Evolutionary conservation across 2,329 filamentous ascomycete species (phyloP).

Genomic region (Diaporthe sp.): DNA sequence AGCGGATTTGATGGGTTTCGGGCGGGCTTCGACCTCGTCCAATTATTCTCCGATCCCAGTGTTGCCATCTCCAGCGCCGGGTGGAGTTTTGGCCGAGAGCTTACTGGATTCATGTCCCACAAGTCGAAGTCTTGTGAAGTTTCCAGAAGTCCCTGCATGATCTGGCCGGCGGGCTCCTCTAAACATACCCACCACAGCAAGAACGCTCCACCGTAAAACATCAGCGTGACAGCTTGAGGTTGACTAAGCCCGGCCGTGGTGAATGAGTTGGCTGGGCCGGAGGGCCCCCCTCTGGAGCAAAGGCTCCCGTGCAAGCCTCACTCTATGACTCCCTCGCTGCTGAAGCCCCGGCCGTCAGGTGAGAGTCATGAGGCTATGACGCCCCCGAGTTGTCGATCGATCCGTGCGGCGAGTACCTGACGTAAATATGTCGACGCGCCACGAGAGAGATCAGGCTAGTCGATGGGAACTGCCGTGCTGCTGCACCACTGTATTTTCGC

Average conservation of each 20-base stretch:
- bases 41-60: slow-evolving; percentile 15
- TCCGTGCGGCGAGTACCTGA: slow-evolving; percentile 18
- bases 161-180: not conserved
- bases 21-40: slow-evolving; percentile 24
- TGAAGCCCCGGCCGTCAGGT: not conserved
- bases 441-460: not conserved
- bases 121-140: slow-evolving; percentile 14
- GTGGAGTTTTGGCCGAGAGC: slow-evolving; percentile 10
- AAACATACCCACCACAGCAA: slow-evolving; percentile 11
- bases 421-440: slow-evolving; percentile 11
- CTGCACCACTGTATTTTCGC: not conserved
- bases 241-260: not conserved
- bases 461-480: not conserved
- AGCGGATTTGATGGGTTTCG: slow-evolving; percentile 8
- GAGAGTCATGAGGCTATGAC: slow-evolving; percentile 20
- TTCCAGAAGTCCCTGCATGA: slow-evolving; percentile 32
- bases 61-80: slow-evolving; percentile 9
- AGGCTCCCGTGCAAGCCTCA: not conserved
- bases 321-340: not conserved
- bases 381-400: slow-evolving; percentile 25
- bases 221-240: slow-evolving; percentile 25
- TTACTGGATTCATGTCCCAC: slow-evolving; percentile 15
- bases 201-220: slow-evolving; percentile 15
- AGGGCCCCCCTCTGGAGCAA: not conserved
- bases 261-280: not conserved